These are phyloP conservation scores for Coelastrella sp. DNA, from an alignment of 139 green algal species.

Conservation along the genomic window DNA sequence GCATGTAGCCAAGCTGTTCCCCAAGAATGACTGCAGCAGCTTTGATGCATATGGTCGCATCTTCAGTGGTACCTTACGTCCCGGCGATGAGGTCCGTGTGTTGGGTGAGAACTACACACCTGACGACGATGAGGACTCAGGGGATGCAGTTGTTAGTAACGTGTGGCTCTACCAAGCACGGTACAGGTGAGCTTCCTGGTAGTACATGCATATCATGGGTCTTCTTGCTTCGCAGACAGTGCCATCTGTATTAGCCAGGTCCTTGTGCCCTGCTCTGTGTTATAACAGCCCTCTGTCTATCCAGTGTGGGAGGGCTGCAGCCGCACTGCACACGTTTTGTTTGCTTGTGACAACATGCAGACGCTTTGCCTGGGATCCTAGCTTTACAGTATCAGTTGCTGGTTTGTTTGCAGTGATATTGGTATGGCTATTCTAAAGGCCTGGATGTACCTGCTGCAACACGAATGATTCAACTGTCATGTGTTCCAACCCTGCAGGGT, in stretches of 20 bases:
- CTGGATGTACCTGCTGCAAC: too few relatives aligned
- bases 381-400: too few relatives aligned
- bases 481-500: constrained; percentile 60
- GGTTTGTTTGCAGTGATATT: too few relatives aligned
- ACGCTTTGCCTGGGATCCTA: too few relatives aligned
- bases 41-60: constrained; percentile 97
- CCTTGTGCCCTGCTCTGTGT: too few relatives aligned
- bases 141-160: constrained; percentile 72
- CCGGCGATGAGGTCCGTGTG: constrained; percentile 89
- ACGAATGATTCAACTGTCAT: too few relatives aligned
- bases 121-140: constrained; percentile 98
- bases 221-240: neutral
- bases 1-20: constrained; percentile 97
- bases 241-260: too few relatives aligned
- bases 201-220: neutral
- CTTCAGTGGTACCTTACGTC: constrained; percentile 90
- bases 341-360: too few relatives aligned
- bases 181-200: constrained; percentile 19
- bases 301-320: too few relatives aligned
- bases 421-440: too few relatives aligned
- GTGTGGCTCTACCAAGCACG: constrained; percentile 84
- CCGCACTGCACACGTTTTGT: too few relatives aligned
- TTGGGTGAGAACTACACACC: constrained; percentile 94
- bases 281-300: too few relatives aligned
- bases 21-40: constrained; percentile 78